Conservation (phyloP, 768 basidiomycete species). For the Lactarius deliciosus region DNA sequence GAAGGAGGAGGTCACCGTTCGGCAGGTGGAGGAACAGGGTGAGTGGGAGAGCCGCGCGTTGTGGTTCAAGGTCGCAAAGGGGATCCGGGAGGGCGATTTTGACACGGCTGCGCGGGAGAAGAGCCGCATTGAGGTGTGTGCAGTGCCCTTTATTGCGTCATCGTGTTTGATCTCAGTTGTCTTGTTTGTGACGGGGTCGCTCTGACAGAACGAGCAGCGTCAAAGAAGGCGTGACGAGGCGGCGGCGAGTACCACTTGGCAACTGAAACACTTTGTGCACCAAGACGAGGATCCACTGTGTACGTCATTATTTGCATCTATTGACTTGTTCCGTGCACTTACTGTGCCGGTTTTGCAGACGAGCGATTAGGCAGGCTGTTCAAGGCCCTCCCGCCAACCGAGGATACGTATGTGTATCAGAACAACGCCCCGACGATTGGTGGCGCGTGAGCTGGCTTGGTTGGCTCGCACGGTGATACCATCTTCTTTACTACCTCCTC, state of each 20-base stretch:
- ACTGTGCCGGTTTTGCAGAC: slow-evolving; percentile 42
- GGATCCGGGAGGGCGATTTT: slow-evolving; percentile 89
- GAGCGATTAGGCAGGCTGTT: slow-evolving; percentile 62
- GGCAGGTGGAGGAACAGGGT: slow-evolving; percentile 60
- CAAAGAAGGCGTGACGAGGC: slow-evolving; percentile 82
- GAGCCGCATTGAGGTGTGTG: slow-evolving; percentile 77
- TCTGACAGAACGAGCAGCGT: slow-evolving; percentile 81
- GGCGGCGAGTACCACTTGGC: slow-evolving; percentile 70
- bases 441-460: slow-evolving; percentile 11
- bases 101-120: slow-evolving; percentile 89
- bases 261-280: slow-evolving; percentile 72
- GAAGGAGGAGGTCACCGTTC: slow-evolving; percentile 74
- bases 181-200: neutral
- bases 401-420: slow-evolving; percentile 74
- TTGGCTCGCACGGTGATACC: neutral
- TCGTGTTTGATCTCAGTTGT: neutral
- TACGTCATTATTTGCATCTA: slow-evolving; percentile 39
- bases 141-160: neutral
- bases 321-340: neutral
- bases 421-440: slow-evolving; percentile 45
- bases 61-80: slow-evolving; percentile 86
- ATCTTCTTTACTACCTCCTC: neutral
- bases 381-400: slow-evolving; percentile 64
- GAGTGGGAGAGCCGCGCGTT: slow-evolving; percentile 85
- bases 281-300: slow-evolving; percentile 72